These are phyloP conservation scores for Mycena galopus DNA, from an alignment of 768 basidiomycete species.

Conservation along the genomic window DNA sequence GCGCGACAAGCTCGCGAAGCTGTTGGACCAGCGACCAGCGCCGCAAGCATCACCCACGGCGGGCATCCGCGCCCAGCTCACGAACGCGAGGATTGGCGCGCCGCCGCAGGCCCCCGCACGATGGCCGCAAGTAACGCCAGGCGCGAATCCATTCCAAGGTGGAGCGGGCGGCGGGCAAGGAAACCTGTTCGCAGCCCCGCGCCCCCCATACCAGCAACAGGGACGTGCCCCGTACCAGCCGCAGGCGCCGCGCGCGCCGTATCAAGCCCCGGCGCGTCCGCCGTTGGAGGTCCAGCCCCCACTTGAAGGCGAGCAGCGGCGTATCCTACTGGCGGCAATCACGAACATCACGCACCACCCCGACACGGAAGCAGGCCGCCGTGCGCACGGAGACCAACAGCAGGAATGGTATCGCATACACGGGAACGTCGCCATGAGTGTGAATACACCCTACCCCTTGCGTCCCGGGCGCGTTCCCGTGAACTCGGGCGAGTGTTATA, in stretches of 20 bases:
- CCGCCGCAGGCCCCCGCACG: background rate
- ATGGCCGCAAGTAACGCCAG: background rate
- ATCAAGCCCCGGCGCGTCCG: background rate
- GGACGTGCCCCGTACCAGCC: background rate
- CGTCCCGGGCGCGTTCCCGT: conserved; percentile 17
- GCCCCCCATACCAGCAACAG: too few species aligned
- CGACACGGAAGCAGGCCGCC: background rate
- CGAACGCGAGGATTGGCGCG: too few species aligned
- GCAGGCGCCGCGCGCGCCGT: background rate
- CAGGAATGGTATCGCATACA: conserved; percentile 8
- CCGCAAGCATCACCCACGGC: conserved; percentile 8
- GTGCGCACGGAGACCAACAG: conserved; percentile 9
- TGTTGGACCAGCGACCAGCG: background rate
- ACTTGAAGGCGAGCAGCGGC: conserved; percentile 5
- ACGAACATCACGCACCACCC: background rate
- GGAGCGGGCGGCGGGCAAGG: conserved; percentile 10
- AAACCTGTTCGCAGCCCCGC: background rate
- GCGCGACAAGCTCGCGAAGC: background rate
- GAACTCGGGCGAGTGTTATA: conserved; percentile 30
- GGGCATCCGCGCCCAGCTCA: conserved; percentile 18
- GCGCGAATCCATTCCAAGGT: conserved; percentile 8
- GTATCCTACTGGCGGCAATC: background rate
- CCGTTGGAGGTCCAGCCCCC: background rate
- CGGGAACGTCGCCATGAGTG: background rate
- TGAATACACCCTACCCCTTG: conserved; percentile 22